phyloP scores from a whole-genome alignment of 1,284 basidiomycete genomes.

The Wallemia ichthyophaga region DNA sequence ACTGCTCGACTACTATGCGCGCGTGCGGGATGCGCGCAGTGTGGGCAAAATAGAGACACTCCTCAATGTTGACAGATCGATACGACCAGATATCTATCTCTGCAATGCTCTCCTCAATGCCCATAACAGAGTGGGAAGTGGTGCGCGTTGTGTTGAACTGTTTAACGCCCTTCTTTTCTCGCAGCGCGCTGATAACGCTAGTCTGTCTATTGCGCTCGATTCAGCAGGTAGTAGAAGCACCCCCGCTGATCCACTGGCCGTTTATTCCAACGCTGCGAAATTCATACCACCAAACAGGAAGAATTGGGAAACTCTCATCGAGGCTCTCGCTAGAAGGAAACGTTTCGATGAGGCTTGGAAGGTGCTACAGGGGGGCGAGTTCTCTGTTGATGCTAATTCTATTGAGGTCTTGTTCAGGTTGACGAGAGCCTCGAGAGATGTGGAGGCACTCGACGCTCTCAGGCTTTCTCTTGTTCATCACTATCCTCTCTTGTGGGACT shows the following conservation, averaged over 20 bases:
- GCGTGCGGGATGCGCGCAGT: constrained; percentile 8
- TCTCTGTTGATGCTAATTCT: neutral
- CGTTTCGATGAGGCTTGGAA: neutral
- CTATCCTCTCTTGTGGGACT: neutral
- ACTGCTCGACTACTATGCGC: constrained; percentile 25
- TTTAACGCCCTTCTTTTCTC: constrained; percentile 40
- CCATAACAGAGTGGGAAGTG: constrained; percentile 44
- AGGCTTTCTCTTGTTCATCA: neutral
- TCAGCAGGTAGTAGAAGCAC: constrained; percentile 36
- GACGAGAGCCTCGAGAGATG: neutral
- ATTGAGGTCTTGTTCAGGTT: neutral
- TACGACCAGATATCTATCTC: constrained; percentile 41
- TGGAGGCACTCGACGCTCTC: neutral
- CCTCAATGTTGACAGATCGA: constrained; percentile 39
- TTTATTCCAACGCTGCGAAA: constrained; percentile 24
- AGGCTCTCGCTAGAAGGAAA: neutral
- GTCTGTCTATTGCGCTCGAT: constrained; percentile 55
- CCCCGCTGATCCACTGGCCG: constrained; percentile 22
- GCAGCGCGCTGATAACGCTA: constrained; percentile 27
- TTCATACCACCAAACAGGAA: neutral
- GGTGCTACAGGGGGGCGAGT: neutral
- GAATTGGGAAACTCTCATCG: neutral
- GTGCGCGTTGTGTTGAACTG: constrained; percentile 36
- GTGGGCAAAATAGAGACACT: constrained; percentile 45
- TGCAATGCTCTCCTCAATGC: constrained; percentile 73